Conservation (phyloP, 352 stramenopile genomes). For the Phytopythium boreale region DNA sequence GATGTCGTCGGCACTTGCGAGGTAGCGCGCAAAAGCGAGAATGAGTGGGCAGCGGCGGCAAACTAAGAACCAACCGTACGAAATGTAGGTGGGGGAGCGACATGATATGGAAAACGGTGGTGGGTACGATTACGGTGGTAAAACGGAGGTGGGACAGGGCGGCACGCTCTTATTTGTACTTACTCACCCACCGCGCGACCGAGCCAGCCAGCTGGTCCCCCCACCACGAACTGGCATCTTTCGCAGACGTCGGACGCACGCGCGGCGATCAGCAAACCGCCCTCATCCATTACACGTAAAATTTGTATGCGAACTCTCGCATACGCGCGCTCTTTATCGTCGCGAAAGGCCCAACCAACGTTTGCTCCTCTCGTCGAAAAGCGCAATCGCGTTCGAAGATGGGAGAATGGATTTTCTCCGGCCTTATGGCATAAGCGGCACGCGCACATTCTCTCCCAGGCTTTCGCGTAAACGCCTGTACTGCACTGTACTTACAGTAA, state of each 20-base stretch:
- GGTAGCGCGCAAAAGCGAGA: conserved; percentile 7
- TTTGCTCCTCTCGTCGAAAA: too few species aligned
- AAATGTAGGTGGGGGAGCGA: neutral
- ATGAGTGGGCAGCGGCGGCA: neutral
- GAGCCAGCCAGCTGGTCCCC: too few species aligned
- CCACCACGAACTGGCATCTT: too few species aligned
- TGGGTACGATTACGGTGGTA: conserved; percentile 4
- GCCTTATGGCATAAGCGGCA: too few species aligned
- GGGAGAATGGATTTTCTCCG: neutral
- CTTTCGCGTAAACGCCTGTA: neutral
- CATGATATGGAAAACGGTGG: neutral
- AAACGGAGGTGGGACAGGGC: neutral
- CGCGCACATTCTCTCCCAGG: neutral
- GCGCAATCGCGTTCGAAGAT: neutral
- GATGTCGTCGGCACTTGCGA: neutral
- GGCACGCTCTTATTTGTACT: too few species aligned
- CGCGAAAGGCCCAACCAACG: too few species aligned
- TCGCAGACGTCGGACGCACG: neutral
- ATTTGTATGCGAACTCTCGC: too few species aligned
- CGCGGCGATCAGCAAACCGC: neutral
- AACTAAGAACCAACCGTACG: neutral
- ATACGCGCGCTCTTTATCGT: too few species aligned
- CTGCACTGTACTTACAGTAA: too few species aligned
- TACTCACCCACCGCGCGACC: too few species aligned
- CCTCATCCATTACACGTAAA: conserved; percentile 4